Conservation (phyloP, 768 basidiomycete species). For the Russula sp. region DNA sequence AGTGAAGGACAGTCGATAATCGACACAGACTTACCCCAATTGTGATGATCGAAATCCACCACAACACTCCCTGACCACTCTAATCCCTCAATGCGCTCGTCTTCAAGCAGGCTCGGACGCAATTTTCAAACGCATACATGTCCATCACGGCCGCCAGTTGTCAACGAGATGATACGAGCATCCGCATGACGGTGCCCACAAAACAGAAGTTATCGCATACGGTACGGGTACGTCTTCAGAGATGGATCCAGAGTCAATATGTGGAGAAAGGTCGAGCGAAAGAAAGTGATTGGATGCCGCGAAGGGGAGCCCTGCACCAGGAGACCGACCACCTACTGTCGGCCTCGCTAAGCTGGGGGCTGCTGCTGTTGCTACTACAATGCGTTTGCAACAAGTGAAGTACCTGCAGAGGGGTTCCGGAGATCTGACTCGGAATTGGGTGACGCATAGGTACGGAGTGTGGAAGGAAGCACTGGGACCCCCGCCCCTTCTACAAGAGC, state of each 20-base stretch:
- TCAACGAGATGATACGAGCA: slow-evolving; percentile 91
- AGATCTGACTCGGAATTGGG: slow-evolving; percentile 67
- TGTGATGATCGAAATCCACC: slow-evolving; percentile 84
- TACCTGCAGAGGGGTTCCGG: slow-evolving; percentile 37
- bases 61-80: slow-evolving; percentile 71
- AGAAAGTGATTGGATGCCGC: slow-evolving; percentile 60
- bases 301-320: slow-evolving; percentile 90
- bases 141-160: slow-evolving; percentile 84
- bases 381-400: slow-evolving; percentile 56
- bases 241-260: slow-evolving; percentile 26
- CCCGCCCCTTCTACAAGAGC: slow-evolving; percentile 73
- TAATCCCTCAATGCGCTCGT: slow-evolving; percentile 31
- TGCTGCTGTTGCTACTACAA: slow-evolving; percentile 42
- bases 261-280: slow-evolving; percentile 46
- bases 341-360: slow-evolving; percentile 44
- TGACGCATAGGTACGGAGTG: slow-evolving; percentile 49
- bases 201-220: slow-evolving; percentile 69
- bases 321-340: slow-evolving; percentile 90
- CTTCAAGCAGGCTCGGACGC: slow-evolving; percentile 43
- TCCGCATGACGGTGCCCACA: slow-evolving; percentile 94
- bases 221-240: slow-evolving; percentile 34
- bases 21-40: slow-evolving; percentile 35
- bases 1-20: too few species aligned
- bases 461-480: slow-evolving; percentile 45
- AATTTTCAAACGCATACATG: slow-evolving; percentile 87